Conservation (phyloP, 78 protist species). For the Chrysochromulina parva region DNA sequence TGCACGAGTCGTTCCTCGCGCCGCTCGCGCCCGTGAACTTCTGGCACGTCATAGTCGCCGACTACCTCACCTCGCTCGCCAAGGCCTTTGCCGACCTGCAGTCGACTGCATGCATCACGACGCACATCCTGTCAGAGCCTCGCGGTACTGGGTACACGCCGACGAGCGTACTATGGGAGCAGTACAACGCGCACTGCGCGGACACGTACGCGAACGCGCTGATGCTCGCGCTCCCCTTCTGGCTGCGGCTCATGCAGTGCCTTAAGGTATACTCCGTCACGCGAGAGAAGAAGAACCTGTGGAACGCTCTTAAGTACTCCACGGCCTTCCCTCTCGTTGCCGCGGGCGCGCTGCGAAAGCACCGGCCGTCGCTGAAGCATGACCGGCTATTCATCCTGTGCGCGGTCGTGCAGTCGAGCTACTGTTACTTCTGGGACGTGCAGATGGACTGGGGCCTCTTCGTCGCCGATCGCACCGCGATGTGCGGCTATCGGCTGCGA, state of each 20-base stretch:
- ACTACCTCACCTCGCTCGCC: background rate
- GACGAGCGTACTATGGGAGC: background rate
- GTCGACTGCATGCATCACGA: background rate
- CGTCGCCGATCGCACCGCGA: background rate
- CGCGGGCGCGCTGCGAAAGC: background rate
- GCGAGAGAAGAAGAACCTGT: background rate
- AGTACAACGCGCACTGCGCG: background rate
- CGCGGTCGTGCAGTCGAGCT: conserved; percentile 11
- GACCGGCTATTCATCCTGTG: background rate
- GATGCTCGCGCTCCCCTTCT: conserved; percentile 10
- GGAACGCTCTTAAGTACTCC: conserved; percentile 17
- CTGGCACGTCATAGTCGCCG: conserved; percentile 31
- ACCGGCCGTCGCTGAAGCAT: background rate
- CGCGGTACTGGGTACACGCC: background rate
- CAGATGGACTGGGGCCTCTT: conserved; percentile 9
- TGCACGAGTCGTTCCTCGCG: background rate
- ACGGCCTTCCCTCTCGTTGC: conserved; percentile 6
- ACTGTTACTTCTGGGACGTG: background rate
- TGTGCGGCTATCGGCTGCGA: background rate
- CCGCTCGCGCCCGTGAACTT: conserved; percentile 7
- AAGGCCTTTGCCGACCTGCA: conserved; percentile 26
- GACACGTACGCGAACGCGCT: background rate
- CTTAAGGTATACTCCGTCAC: background rate
- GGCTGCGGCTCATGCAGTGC: conserved; percentile 5
- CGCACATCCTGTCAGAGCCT: background rate